Evolutionary conservation across 345 rosid species (phyloP).

Genomic region (Angophora floribunda): DNA sequence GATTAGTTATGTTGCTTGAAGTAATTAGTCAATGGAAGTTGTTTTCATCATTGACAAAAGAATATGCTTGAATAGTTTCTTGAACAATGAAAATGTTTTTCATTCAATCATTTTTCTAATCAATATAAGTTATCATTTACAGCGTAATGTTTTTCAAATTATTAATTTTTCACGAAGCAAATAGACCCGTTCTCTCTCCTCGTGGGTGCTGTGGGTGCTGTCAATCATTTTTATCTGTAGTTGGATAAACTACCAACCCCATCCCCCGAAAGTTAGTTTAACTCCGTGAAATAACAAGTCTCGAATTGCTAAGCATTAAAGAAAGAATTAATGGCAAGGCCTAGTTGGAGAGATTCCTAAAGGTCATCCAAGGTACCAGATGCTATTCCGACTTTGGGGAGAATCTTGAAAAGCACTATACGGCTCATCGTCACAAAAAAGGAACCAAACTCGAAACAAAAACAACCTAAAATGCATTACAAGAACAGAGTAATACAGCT

Average conservation of each 20-base stretch:
- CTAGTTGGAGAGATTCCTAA: neutral
- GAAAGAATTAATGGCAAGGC: neutral
- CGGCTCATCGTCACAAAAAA: neutral
- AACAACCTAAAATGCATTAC: neutral
- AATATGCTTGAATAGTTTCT: no score
- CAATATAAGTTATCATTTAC: neutral
- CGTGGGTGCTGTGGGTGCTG: neutral
- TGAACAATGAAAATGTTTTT: fast-evolving
- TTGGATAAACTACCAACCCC: neutral
- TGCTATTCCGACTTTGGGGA: neutral
- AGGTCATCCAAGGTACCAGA: neutral
- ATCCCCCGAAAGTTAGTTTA: neutral
- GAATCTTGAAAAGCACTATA: neutral
- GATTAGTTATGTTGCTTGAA: fast-evolving
- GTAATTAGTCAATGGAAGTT: neutral
- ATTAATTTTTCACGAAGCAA: no score
- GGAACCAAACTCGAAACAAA: neutral
- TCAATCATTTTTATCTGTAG: neutral
- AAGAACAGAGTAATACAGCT: neutral
- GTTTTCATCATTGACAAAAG: fast-evolving
- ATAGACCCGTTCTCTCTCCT: neutral
- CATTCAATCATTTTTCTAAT: neutral
- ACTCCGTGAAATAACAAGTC: neutral
- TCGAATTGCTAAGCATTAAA: neutral
- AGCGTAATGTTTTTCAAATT: no score